Evolutionary conservation across 164 flowering plant species (phyloP), one percentile per base, ranked within the genome.

Genomic region (Stephania yunnanensis): DNA sequence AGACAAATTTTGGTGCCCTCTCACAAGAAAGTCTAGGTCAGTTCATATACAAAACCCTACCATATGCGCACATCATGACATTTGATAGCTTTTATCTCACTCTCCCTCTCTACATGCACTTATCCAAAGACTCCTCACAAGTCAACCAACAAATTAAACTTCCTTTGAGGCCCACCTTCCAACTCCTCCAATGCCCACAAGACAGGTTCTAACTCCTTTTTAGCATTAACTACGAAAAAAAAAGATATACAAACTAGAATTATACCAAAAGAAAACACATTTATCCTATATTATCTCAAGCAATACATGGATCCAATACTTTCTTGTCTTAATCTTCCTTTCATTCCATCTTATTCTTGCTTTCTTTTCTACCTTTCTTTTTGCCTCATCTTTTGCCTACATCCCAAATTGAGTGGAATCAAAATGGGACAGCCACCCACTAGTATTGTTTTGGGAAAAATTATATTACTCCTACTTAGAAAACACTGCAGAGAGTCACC

Each of bases 301-400:
- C 50, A 69, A 25, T n/a, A 58, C 31, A 46, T n/a, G 48, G 17
- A 70, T 17, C 72, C 30, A 46, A 46, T 20, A 19, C 58, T 70
- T 46, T 70, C 31, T 70, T 70, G 72, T 70, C 72, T 70, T 58
- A 58, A 58, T 58, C 20, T n/a, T 58, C 64, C 64, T n/a, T 58
- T 58, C 64, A 17, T 58, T 58, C 19, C 64, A 58, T 58, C 25
- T 58, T 15, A 15, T 58, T 58, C 20, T 58, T 36, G 19, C 64
- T 58, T 58, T 58, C 72, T 17, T 70, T 70, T 46, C 52, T 15
- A 70, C 50, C 36, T 22, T 70, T 46, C 17, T 58, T 46, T 20
- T 70, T 48, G 58, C 55, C 72, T 48, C 36, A 9, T 48, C 72
- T 70, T 70, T 70, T n/a, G 36, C 72, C 72, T 70, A 70, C 72